These are phyloP conservation scores for Rhodotorula sphaerocarpa DNA, from an alignment of 768 basidiomycete genomes.

Conservation along the genomic window DNA sequence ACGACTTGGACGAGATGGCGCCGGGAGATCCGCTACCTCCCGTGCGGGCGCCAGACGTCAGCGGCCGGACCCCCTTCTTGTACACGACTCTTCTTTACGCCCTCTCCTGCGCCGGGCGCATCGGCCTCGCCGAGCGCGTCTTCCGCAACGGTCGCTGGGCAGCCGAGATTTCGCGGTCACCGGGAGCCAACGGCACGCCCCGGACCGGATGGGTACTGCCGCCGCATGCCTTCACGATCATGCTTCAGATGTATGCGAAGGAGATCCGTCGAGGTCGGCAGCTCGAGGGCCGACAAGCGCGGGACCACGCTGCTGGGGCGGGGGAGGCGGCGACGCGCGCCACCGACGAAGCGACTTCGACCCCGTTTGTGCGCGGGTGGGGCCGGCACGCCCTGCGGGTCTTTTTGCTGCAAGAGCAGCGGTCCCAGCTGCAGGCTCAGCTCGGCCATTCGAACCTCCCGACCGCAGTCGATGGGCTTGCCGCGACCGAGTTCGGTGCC, in stretches of 20 bases:
- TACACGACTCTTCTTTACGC: constrained; percentile 58
- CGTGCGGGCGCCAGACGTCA: not conserved
- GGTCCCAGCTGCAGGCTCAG: not conserved
- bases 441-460: not conserved
- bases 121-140: constrained; percentile 56
- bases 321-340: too few relatives aligned
- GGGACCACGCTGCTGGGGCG: too few relatives aligned
- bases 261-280: constrained; percentile 23
- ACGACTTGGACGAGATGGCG: not conserved
- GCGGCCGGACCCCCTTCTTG: constrained; percentile 48
- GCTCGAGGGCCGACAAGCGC: constrained; percentile 5
- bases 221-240: constrained; percentile 61
- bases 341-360: too few relatives aligned
- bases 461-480: not conserved
- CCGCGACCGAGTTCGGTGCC: not conserved
- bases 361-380: constrained; percentile 16
- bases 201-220: constrained; percentile 56
- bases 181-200: not conserved
- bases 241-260: constrained; percentile 56
- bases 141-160: constrained; percentile 59
- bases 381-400: constrained; percentile 28
- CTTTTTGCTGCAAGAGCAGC: constrained; percentile 14
- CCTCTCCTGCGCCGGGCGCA: constrained; percentile 53
- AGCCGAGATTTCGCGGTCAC: constrained; percentile 11
- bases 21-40: not conserved